Evolutionary conservation across 2,329 filamentous ascomycete species (phyloP).

Genomic region (Delphinella strobiligena): DNA sequence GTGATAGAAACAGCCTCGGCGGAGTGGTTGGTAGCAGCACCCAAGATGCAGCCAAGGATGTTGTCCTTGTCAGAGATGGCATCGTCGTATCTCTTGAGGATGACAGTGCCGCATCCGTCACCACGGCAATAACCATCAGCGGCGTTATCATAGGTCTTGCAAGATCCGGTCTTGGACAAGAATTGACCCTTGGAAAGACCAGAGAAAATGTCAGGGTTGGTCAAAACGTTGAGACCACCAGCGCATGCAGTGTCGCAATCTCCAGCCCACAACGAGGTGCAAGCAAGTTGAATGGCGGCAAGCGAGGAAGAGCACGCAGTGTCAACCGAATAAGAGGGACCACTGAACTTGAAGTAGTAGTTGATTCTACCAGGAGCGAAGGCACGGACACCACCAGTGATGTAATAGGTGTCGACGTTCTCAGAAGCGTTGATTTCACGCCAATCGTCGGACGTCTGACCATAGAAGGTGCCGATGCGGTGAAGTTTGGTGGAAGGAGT

Average conservation of each 20-base stretch:
- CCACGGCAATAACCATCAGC: slow-evolving; percentile 76
- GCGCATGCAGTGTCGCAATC: slow-evolving; percentile 74
- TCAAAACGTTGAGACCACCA: slow-evolving; percentile 66
- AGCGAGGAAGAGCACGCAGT: slow-evolving; percentile 70
- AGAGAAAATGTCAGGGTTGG: slow-evolving; percentile 69
- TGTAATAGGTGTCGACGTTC: slow-evolving; percentile 59
- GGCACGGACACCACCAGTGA: slow-evolving; percentile 49
- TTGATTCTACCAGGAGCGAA: slow-evolving; percentile 56
- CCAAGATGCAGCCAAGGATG: slow-evolving; percentile 61
- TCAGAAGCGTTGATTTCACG: slow-evolving; percentile 62
- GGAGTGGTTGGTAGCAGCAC: slow-evolving; percentile 68
- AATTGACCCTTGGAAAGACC: slow-evolving; percentile 68
- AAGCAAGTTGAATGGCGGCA: slow-evolving; percentile 59
- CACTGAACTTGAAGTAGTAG: slow-evolving; percentile 67
- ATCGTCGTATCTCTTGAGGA: slow-evolving; percentile 71
- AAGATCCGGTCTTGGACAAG: slow-evolving; percentile 62
- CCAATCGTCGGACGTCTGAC: slow-evolving; percentile 66
- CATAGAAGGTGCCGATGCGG: slow-evolving; percentile 62
- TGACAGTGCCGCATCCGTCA: slow-evolving; percentile 60
- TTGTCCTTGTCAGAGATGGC: slow-evolving; percentile 63
- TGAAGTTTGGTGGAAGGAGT: slow-evolving; percentile 54
- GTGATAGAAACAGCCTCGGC: slow-evolving; percentile 74
- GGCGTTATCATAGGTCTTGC: slow-evolving; percentile 69
- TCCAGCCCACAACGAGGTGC: slow-evolving; percentile 59
- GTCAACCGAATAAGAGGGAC: slow-evolving; percentile 60